Percentiles rank a stretch among this genome's conserved stretches.
Evolutionary conservation across 257 asterid genomes (phyloP).

Genomic region (Knoxia roxburghii): DNA sequence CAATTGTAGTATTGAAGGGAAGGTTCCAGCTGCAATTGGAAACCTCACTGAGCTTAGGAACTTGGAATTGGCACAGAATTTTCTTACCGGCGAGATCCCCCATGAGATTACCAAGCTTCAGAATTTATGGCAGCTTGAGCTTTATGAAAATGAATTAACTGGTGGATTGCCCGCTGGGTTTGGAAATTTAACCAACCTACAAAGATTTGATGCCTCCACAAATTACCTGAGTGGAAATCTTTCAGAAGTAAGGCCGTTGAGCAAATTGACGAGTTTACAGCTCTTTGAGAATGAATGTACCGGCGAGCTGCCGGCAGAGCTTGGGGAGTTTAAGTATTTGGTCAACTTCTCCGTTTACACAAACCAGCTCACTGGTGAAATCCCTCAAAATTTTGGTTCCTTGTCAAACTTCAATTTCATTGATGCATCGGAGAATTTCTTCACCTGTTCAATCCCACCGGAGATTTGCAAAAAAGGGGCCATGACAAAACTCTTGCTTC

Average conservation of each 20-base stretch:
- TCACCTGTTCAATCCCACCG: slow-evolving; percentile 79
- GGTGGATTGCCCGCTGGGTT: slow-evolving; percentile 73
- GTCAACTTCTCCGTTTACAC: slow-evolving; percentile 59
- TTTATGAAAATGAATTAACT: slow-evolving; percentile 40
- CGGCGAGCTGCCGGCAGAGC: slow-evolving; percentile 65
- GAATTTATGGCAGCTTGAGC: slow-evolving; percentile 69
- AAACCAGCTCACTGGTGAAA: slow-evolving; percentile 54
- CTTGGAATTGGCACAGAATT: slow-evolving; percentile 54
- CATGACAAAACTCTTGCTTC: slow-evolving; percentile 46
- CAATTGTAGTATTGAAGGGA: slow-evolving; percentile 59
- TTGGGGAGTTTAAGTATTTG: slow-evolving; percentile 62
- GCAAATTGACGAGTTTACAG: slow-evolving; percentile 54
- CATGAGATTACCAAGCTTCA: slow-evolving; percentile 52
- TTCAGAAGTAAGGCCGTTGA: slow-evolving; percentile 48
- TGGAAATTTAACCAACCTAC: slow-evolving; percentile 55
- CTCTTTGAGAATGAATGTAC: slow-evolving; percentile 54
- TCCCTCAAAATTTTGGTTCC: slow-evolving; percentile 75
- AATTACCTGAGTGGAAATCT: slow-evolving; percentile 57
- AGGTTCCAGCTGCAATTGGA: slow-evolving; percentile 68
- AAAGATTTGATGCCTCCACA: slow-evolving; percentile 61
- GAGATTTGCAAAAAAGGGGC: slow-evolving; percentile 73
- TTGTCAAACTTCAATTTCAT: slow-evolving; percentile 56
- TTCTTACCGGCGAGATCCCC: slow-evolving; percentile 59
- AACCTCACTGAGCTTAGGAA: slow-evolving; percentile 44
- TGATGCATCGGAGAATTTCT: slow-evolving; percentile 64